These are phyloP conservation scores for Anisogramma anomala DNA, from an alignment of 2,329 filamentous ascomycete genomes.

Conservation along the genomic window DNA sequence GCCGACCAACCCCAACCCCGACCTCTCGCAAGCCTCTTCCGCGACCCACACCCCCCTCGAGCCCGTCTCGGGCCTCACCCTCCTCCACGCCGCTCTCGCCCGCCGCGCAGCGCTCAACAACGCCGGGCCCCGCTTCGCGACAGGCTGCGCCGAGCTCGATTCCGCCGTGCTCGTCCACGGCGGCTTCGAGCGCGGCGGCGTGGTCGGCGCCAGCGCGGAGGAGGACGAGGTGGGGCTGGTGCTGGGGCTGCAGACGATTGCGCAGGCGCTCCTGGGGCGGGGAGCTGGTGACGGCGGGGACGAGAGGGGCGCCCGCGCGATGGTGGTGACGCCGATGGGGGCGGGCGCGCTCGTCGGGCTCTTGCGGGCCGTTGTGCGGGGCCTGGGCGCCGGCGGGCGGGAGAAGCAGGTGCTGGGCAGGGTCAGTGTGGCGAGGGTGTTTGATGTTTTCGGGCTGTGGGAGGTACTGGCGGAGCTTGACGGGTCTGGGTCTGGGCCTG, in stretches of 20 bases:
- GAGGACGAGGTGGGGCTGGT: conserved; percentile 36
- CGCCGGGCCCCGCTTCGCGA: conserved; percentile 21
- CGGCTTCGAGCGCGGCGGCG: conserved; percentile 37
- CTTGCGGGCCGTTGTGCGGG: conserved; percentile 30
- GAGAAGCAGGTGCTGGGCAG: conserved; percentile 32
- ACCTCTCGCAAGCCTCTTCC: conserved; percentile 15
- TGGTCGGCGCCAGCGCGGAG: conserved; percentile 44
- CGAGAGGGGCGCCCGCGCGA: conserved; percentile 24
- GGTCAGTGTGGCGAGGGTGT: conserved; percentile 44
- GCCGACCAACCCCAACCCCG: conserved; percentile 37
- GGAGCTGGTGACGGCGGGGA: conserved; percentile 16
- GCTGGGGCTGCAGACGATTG: conserved; percentile 25
- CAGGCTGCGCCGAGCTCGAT: conserved; percentile 39
- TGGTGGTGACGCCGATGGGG: conserved; percentile 40
- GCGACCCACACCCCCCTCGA: conserved; percentile 30
- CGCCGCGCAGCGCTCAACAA: conserved; percentile 24
- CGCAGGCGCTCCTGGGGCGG: neutral
- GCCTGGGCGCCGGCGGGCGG: conserved; percentile 20
- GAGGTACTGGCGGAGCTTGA: conserved; percentile 44
- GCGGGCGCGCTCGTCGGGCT: conserved; percentile 28
- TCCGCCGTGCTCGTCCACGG: conserved; percentile 28
- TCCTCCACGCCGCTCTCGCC: conserved; percentile 29
- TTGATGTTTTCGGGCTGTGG: conserved; percentile 46
- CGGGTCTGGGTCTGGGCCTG: neutral
- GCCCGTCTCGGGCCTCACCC: conserved; percentile 33